Evolutionary conservation across 2,329 filamentous ascomycete genomes (phyloP).

Genomic region (Sordariomycetes sp.): DNA sequence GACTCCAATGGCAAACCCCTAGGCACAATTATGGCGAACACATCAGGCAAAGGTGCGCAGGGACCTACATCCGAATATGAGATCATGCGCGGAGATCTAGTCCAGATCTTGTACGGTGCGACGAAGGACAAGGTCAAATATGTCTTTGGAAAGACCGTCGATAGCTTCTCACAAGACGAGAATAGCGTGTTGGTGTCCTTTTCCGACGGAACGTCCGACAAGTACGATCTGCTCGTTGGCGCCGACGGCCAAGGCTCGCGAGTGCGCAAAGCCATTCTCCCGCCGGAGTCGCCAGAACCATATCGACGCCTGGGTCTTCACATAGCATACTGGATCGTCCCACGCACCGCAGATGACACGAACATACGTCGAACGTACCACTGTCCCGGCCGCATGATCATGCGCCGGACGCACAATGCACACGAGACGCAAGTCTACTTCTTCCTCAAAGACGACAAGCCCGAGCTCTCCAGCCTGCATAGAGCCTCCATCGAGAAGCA

Average conservation of each 20-base stretch:
- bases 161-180: constrained; percentile 17
- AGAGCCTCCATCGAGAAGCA: constrained; percentile 19
- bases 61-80: constrained; percentile 43
- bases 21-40: constrained; percentile 29
- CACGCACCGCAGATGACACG: constrained; percentile 8
- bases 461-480: constrained; percentile 13
- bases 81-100: constrained; percentile 48
- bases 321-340: constrained; percentile 19
- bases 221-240: constrained; percentile 43
- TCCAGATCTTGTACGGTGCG: constrained; percentile 34
- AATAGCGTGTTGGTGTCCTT: constrained; percentile 24
- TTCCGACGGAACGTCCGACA: constrained; percentile 28
- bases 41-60: constrained; percentile 29
- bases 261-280: constrained; percentile 10
- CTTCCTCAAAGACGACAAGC: constrained; percentile 14
- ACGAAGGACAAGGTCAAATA: constrained; percentile 17
- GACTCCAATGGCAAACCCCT: constrained; percentile 24
- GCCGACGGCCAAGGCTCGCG: constrained; percentile 36
- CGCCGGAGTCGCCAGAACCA: constrained; percentile 12
- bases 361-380: constrained; percentile 19
- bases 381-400: constrained; percentile 17
- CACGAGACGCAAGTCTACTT: constrained; percentile 21
- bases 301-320: constrained; percentile 19
- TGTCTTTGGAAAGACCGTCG: constrained; percentile 18
- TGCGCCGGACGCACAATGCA: constrained; percentile 18